phyloP scores from a whole-genome alignment of 768 basidiomycete genomes.

The Russula emetica region DNA sequence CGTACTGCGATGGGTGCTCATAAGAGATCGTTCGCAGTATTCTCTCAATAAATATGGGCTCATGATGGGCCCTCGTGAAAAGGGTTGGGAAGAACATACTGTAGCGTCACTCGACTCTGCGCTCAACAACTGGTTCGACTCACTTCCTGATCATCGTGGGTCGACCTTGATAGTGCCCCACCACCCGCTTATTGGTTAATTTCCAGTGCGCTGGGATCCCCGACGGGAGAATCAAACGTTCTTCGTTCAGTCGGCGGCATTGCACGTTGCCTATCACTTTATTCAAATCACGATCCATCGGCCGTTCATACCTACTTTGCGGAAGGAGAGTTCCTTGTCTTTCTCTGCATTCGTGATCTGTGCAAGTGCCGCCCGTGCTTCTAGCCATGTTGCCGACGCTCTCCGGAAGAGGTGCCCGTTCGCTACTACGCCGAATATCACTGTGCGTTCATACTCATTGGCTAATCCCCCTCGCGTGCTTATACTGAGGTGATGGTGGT shows the following conservation, averaged over 20 bases:
- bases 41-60: constrained; percentile 24
- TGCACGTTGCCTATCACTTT: constrained; percentile 42
- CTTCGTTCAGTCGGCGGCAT: constrained; percentile 39
- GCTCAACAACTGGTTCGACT: constrained; percentile 37
- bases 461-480: neutral
- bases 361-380: constrained; percentile 48
- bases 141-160: constrained; percentile 38
- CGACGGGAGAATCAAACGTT: constrained; percentile 35
- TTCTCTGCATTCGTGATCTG: constrained; percentile 52
- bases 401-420: constrained; percentile 29
- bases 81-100: constrained; percentile 27
- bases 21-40: constrained; percentile 21
- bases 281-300: constrained; percentile 48
- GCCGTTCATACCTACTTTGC: constrained; percentile 43
- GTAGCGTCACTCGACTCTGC: constrained; percentile 28
- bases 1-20: neutral
- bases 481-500: constrained; percentile 22
- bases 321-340: constrained; percentile 33
- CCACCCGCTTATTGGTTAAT: neutral
- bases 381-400: constrained; percentile 42
- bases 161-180: neutral
- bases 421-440: constrained; percentile 24
- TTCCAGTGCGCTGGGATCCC: constrained; percentile 44
- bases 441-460: constrained; percentile 7
- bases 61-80: constrained; percentile 18